Evolutionary conservation across 192 early-diverging fungal species (phyloP), one percentile per base, ranked within the genome.

Genomic region (Coemansia sp.): DNA sequence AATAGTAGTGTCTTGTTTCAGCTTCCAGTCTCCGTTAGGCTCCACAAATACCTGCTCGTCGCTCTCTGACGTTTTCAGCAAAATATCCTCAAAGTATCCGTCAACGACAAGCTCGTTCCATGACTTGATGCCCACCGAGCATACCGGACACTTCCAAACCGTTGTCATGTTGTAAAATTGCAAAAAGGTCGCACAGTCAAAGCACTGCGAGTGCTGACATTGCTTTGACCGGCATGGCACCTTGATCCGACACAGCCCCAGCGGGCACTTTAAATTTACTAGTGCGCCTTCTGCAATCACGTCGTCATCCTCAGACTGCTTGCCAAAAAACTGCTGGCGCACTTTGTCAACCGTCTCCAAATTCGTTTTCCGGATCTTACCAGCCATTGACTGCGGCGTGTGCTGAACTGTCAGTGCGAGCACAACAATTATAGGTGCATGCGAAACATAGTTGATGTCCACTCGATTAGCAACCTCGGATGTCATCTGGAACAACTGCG

Each of bases 141-240:
- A 94, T 0, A 94, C 86, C 0, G 92, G 91, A 43, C 93, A 94
- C 51, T 76, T 85, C 87, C 87, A 91, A 5, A 84, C 84, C 0
- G 86, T 84, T 1, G 82, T 79, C 48, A 84, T 85, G 52, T 87
- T 84, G 48, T 91, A 92, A 66, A 94, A 81, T 49, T 84, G 73
- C 43, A 94, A 75, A 62, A 89, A 93, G 1, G 85, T 87, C 5
- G 77, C 83, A 12, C 78, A 83, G 59, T 94, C 93, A 75, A 92
- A 94, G 69, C 93, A 94, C 69, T 94, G 91, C n/a, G 90, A 53
- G 66, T 94, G 93, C 38, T 84, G 63, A 62, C 93, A 94, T 8
- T 72, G 66, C 12, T 57, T 70, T 1, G 89, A 85, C 27, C 89
- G 85, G 5, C 73, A 79, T 0, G 93, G 91, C 17, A 78, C 67